Conservation (phyloP, 305 asterid species). For the Solanum hybrid region DNA sequence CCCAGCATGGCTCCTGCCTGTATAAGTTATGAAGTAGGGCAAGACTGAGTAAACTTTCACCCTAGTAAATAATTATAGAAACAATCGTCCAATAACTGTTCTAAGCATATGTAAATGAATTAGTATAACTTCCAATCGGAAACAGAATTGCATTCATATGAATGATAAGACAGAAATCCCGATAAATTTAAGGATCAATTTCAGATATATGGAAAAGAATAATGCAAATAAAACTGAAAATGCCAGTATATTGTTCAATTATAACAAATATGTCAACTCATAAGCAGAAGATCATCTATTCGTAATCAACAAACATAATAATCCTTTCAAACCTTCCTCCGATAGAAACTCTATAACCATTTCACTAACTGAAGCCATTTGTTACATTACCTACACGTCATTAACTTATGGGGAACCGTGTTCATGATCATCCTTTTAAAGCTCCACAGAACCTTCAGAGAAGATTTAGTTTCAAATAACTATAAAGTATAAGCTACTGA, state of each 20-base stretch:
- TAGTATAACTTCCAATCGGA: neutral
- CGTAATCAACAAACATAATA: neutral
- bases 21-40: slow-evolving; percentile 16
- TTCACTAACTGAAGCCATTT: neutral
- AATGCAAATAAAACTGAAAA: neutral
- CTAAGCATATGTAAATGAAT: neutral
- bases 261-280: neutral
- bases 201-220: neutral
- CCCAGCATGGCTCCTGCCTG: slow-evolving; percentile 99
- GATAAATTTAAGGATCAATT: neutral
- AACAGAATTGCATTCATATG: neutral
- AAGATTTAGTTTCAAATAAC: neutral
- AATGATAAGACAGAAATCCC: neutral
- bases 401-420: neutral
- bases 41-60: neutral
- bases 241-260: neutral
- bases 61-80: neutral
- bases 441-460: neutral
- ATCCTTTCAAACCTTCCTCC: neutral
- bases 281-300: neutral
- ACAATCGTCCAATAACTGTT: neutral
- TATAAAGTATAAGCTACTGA: neutral
- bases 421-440: neutral
- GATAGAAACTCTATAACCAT: neutral
- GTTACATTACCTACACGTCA: neutral